Evolutionary conservation across 1,284 basidiomycete genomes (phyloP), one percentile per base, ranked within the genome.

Genomic region (Pseudozyma hubeiensis): DNA sequence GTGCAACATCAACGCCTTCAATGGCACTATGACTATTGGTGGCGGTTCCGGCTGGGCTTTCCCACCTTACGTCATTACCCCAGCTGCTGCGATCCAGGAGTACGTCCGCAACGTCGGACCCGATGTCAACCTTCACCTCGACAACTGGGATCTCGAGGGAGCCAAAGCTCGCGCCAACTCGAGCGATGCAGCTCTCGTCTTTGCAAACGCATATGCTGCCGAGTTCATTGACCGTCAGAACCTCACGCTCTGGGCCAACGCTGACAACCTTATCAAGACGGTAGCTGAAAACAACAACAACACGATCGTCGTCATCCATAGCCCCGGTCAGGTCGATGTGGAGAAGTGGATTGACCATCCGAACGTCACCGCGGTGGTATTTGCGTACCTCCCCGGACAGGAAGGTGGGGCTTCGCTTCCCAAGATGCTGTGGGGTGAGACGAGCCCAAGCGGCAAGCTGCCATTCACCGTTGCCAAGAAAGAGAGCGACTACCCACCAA

Each of bases 391-490:
- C 2, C 88, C 89, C 11, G 93, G 93, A 13, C 88, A 91, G 77
- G 92, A 94, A 85, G 88, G 88, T 0, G 93, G 93, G 0, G 92
- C 92, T 81, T 85, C 90, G 0, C 86, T 94, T 30, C 88, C 89
- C 1, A 91, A 93, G 78, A 88, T 92, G 10, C 85, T 92, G 1
- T 92, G 89, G 76, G 91, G 89, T 81, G 81, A 85, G 19, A 50
- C 50, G 24, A 63, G 52, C 29, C 78, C 78, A 2, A 58, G 56
- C 9, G 93, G 89, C 5, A 88, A 90, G 78, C 80, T 87, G 0
- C 83, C 84, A 88, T 24, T 88, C 88, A 87, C 87, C 0, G 80
- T 87, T 51, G 92, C 91, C 51, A 91, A 90, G 86, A 84, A 86
- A 19, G 68, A 85, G 0, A 81, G 84, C 31, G 93, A 94, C 82